Evolutionary conservation across 2,329 filamentous ascomycete species (phyloP).

Genomic region (Aureobasidium pullulans): DNA sequence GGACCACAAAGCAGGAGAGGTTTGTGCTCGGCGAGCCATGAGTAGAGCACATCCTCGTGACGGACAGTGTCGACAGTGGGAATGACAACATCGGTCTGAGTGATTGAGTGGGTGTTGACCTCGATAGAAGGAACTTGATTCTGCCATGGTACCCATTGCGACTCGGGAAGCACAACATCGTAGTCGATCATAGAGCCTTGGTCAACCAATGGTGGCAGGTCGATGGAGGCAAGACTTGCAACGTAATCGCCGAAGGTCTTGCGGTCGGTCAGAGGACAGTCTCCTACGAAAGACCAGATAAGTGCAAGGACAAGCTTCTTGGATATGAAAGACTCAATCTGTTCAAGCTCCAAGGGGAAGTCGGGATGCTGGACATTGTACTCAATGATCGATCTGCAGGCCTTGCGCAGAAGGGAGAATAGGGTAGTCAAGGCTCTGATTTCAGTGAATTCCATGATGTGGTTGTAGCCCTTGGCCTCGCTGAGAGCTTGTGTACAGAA

Average conservation of each 20-base stretch:
- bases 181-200: conserved; percentile 89
- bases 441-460: conserved; percentile 98
- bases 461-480: conserved; percentile 69
- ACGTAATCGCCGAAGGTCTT: conserved; percentile 85
- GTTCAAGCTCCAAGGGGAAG: conserved; percentile 83
- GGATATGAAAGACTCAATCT: conserved; percentile 79
- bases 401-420: conserved; percentile 93
- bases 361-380: conserved; percentile 93
- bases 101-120: conserved; percentile 96
- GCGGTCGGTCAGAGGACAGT: conserved; percentile 81
- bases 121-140: conserved; percentile 90
- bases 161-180: conserved; percentile 78
- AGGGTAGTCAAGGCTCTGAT: conserved; percentile 85
- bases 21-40: conserved; percentile 98
- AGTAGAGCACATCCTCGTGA: conserved; percentile 98
- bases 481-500: conserved; percentile 73
- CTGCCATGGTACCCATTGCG: conserved; percentile 90
- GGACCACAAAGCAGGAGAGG: conserved; percentile 92
- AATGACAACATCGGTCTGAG: conserved; percentile 96
- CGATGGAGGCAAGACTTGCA: conserved; percentile 73
- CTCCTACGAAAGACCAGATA: conserved; percentile 93
- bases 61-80: conserved; percentile 95
- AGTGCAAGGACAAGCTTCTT: conserved; percentile 91
- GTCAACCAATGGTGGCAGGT: conserved; percentile 53
- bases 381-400: conserved; percentile 84